A percentile compares a stretch with the other conserved stretches of the same genome.
phyloP scores from a whole-genome alignment of 2,329 filamentous ascomycete genomes.

The Epichloe gansuensis region DNA sequence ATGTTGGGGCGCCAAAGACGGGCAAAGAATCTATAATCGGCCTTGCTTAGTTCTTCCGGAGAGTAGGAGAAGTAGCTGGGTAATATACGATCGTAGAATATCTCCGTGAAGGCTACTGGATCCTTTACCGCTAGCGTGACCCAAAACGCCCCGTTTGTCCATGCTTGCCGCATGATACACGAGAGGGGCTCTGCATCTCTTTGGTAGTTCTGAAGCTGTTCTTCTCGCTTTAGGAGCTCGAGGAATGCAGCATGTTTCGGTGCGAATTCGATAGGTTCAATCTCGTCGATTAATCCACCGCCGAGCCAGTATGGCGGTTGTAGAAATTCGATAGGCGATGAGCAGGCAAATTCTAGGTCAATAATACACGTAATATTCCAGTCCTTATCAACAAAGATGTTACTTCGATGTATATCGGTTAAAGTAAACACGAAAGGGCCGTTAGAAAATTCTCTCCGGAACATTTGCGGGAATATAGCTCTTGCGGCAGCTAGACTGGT shows the following conservation, averaged over 20 bases:
- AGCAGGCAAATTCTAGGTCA: slow-evolving; percentile 21
- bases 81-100: not conserved
- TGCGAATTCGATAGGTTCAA: not conserved
- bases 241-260: not conserved
- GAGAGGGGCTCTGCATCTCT: not conserved
- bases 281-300: slow-evolving; percentile 15
- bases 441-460: slow-evolving; percentile 11
- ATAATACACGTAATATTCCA: slow-evolving; percentile 22
- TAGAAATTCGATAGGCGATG: slow-evolving; percentile 16
- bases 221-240: not conserved
- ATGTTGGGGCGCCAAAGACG: not conserved
- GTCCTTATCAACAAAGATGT: slow-evolving; percentile 22
- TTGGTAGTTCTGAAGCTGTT: not conserved
- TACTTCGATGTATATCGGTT: slow-evolving; percentile 21
- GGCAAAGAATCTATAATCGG: not conserved
- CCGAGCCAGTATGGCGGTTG: slow-evolving; percentile 14
- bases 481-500: not conserved
- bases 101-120: not conserved
- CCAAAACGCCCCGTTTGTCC: not conserved
- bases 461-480: slow-evolving; percentile 2
- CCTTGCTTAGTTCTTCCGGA: not conserved
- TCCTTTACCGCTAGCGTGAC: not conserved
- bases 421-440: slow-evolving; percentile 18
- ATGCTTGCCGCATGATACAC: not conserved
- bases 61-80: not conserved